A percentile compares a stretch with the other conserved stretches of the same genome.
Conservation (phyloP, 129 eudicot genomes). For the Arctium lappa region DNA sequence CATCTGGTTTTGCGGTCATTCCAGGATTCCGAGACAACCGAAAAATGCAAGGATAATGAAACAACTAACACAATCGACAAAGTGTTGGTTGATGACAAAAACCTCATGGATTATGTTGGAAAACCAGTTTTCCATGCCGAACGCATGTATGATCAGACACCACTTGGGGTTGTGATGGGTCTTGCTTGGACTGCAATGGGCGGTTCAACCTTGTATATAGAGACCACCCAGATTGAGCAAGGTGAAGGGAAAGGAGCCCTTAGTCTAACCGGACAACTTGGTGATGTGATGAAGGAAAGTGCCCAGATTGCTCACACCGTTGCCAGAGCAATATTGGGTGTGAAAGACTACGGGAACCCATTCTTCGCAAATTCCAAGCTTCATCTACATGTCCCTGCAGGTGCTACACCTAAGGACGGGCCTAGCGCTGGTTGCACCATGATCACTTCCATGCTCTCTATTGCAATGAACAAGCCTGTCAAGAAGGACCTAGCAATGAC, state of each 20-base stretch:
- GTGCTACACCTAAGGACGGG: constrained; percentile 97
- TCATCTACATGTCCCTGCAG: constrained; percentile 98
- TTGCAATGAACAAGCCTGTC: constrained; percentile 72
- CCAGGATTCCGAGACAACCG: constrained; percentile 29
- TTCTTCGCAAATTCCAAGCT: constrained; percentile 82
- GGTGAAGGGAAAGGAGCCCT: constrained; percentile 89
- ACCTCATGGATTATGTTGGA: constrained; percentile 85
- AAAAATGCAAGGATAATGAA: constrained; percentile 32
- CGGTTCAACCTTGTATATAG: constrained; percentile 91
- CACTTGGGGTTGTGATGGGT: constrained; percentile 96
- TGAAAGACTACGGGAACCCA: constrained; percentile 48
- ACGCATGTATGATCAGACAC: constrained; percentile 93
- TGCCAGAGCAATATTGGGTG: constrained; percentile 63
- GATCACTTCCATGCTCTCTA: constrained; percentile 86
- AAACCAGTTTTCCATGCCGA: constrained; percentile 98
- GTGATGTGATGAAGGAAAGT: constrained; percentile 99
- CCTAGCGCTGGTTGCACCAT: constrained; percentile 99
- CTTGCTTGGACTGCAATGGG: constrained; percentile 99
- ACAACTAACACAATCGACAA: constrained; percentile 44
- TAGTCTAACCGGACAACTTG: constrained; percentile 87
- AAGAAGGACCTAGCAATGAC: constrained; percentile 90
- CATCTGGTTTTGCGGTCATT: constrained; percentile 2
- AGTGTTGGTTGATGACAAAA: constrained; percentile 65
- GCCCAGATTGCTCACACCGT: constrained; percentile 97
- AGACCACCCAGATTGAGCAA: constrained; percentile 73